These are phyloP conservation scores for Paxillus involutus DNA, from an alignment of 768 basidiomycete genomes.

Conservation along the genomic window DNA sequence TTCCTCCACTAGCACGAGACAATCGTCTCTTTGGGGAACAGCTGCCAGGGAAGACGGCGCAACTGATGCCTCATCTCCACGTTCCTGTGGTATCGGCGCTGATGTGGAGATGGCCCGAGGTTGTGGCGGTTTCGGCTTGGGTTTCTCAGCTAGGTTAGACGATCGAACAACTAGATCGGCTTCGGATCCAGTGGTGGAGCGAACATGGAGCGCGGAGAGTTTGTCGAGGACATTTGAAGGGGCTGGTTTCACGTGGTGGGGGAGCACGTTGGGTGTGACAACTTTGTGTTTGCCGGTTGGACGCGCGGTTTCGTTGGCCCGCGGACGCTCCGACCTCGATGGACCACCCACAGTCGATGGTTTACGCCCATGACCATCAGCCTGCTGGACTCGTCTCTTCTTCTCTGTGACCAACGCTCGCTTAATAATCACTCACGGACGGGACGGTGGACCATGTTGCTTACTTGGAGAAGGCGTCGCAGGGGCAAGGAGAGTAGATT, in stretches of 20 bases:
- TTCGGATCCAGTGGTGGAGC: conserved; percentile 16
- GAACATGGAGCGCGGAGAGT: conserved; percentile 39
- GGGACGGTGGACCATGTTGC: conserved; percentile 16
- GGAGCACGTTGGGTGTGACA: not conserved
- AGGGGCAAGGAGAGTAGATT: conserved; percentile 41
- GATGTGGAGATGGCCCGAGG: not conserved
- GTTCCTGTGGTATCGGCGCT: conserved; percentile 4
- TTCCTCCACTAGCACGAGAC: conserved; percentile 71
- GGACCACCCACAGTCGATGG: conserved; percentile 7
- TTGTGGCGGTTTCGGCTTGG: conserved; percentile 11
- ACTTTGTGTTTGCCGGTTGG: not conserved
- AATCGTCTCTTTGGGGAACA: conserved; percentile 49
- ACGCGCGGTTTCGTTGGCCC: conserved; percentile 10
- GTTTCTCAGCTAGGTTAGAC: conserved; percentile 20
- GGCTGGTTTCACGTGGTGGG: conserved; percentile 33
- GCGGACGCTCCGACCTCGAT: conserved; percentile 12
- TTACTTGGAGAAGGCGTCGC: conserved; percentile 68
- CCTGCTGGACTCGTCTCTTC: conserved; percentile 46
- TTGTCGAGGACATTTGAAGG: conserved; percentile 56
- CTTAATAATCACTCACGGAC: not conserved
- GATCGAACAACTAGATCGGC: conserved; percentile 30
- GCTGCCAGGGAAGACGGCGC: conserved; percentile 2
- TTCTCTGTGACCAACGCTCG: conserved; percentile 23
- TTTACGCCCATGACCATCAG: conserved; percentile 20
- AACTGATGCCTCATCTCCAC: conserved; percentile 1